phyloP scores from a whole-genome alignment of 805 yeast genomes.

The Torulaspora indica region DNA sequence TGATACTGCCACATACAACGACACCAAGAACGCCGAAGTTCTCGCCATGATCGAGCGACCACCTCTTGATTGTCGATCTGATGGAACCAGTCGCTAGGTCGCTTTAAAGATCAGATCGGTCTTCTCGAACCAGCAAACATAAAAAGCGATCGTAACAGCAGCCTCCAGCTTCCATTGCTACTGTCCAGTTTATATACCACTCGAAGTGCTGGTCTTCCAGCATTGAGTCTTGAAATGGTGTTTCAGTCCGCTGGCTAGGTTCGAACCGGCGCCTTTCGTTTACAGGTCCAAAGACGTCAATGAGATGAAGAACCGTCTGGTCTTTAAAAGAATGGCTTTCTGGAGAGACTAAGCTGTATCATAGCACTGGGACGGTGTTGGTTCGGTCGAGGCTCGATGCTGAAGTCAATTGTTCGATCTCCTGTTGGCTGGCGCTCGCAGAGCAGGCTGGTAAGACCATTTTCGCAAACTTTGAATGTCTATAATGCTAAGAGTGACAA shows the following conservation, averaged over 20 bases:
- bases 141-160: neutral
- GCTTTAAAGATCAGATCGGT: neutral
- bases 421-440: conserved; percentile 1
- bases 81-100: neutral
- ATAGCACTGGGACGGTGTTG: neutral
- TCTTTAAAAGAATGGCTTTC: neutral
- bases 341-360: neutral
- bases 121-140: neutral
- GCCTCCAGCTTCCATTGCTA: neutral
- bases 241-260: too few relatives aligned
- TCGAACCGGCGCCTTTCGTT: too few relatives aligned
- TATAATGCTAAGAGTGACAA: conserved; percentile 1
- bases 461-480: conserved; percentile 5
- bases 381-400: neutral
- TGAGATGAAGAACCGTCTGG: neutral
- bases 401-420: conserved; percentile 2
- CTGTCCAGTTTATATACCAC: too few relatives aligned
- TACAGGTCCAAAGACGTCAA: neutral
- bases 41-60: neutral
- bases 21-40: conserved; percentile 9
- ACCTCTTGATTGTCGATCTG: neutral
- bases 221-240: too few relatives aligned
- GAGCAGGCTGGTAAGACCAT: conserved; percentile 3
- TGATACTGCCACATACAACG: conserved; percentile 26
- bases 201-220: too few relatives aligned